Evolutionary conservation across 495 filamentous ascomycete genomes (phyloP).

Genomic region (Annulohypoxylon nitens): DNA sequence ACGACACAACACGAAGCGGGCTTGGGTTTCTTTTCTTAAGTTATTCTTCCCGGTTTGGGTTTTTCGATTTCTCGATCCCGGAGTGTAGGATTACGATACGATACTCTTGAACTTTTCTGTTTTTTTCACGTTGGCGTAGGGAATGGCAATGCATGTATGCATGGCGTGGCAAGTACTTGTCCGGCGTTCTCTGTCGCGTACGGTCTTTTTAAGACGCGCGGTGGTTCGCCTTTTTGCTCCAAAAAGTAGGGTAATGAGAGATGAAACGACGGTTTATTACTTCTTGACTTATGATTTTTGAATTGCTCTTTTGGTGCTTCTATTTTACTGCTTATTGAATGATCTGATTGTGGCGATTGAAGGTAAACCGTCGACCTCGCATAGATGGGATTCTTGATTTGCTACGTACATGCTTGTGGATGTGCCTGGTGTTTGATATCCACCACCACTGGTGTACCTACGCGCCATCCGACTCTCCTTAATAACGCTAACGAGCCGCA

Average conservation of each 20-base stretch:
- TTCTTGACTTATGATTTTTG: too few relatives aligned
- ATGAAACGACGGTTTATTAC: too few relatives aligned
- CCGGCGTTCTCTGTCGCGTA: not conserved
- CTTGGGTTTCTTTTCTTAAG: not conserved
- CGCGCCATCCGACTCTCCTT: not conserved
- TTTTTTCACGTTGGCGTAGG: not conserved
- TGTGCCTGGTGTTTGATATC: not conserved
- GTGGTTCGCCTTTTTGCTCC: not conserved
- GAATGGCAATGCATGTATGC: not conserved
- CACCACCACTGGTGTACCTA: not conserved
- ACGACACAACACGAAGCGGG: too few relatives aligned
- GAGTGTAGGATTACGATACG: not conserved
- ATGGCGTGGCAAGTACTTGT: slow-evolving; percentile 2
- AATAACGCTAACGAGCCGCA: not conserved
- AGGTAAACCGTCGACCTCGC: too few relatives aligned
- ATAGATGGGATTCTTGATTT: not conserved
- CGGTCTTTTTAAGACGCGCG: not conserved
- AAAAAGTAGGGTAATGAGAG: too few relatives aligned
- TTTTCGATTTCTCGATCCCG: not conserved
- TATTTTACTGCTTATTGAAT: too few relatives aligned
- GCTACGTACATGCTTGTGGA: not conserved
- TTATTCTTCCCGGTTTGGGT: not conserved
- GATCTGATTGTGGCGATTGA: too few relatives aligned
- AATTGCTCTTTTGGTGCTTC: too few relatives aligned
- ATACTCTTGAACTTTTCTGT: not conserved